phyloP scores from a whole-genome alignment of 148 eudicot species.

The Selenicereus undatus region DNA sequence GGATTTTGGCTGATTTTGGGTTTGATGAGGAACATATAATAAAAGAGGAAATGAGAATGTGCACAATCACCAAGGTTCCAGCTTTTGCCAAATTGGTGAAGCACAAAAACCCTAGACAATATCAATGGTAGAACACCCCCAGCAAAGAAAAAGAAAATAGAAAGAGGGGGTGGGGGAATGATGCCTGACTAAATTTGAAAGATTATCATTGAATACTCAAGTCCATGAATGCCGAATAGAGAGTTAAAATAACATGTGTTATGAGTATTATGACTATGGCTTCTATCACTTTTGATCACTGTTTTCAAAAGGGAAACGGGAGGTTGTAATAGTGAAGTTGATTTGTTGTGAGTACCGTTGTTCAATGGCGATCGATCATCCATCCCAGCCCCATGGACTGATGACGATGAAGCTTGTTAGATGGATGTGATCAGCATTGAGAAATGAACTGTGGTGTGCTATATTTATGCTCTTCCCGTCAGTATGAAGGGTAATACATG shows the following conservation, averaged over 20 bases:
- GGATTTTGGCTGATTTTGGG: too few species aligned
- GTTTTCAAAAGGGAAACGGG: neutral
- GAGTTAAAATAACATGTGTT: neutral
- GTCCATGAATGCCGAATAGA: neutral
- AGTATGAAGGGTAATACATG: too few species aligned
- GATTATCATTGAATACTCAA: neutral
- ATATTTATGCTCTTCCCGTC: neutral
- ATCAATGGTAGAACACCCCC: too few species aligned
- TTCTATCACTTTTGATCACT: neutral
- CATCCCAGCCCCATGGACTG: neutral
- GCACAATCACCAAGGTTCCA: too few species aligned
- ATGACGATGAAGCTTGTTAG: neutral
- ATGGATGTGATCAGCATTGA: neutral
- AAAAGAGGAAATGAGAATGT: too few species aligned
- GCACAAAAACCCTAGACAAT: too few species aligned
- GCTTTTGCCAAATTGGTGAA: too few species aligned
- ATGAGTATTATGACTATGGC: neutral
- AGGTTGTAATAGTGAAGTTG: neutral
- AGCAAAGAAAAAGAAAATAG: too few species aligned
- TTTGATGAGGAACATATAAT: too few species aligned
- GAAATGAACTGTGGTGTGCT: neutral
- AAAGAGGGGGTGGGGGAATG: too few species aligned
- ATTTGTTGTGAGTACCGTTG: neutral
- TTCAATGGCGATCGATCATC: neutral
- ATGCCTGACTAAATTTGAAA: neutral